Conservation (phyloP, 768 basidiomycete species). For the Auriscalpium vulgare region DNA sequence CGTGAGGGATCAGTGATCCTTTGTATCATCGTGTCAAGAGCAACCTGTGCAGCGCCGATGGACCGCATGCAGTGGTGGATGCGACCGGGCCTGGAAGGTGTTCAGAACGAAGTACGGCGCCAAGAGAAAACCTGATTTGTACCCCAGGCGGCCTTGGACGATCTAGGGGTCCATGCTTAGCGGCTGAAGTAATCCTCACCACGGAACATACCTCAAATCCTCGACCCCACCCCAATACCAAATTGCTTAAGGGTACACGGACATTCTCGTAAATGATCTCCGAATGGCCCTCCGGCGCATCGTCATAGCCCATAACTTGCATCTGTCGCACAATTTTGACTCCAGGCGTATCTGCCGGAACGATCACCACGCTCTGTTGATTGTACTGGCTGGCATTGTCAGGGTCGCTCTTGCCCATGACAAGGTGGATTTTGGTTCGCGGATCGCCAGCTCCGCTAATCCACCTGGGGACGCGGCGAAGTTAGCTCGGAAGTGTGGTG, state of each 20-base stretch:
- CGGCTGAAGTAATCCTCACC: neutral
- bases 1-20: conserved; percentile 87
- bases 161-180: conserved; percentile 35
- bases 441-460: conserved; percentile 97
- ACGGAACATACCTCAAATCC: conserved; percentile 72
- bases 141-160: conserved; percentile 95
- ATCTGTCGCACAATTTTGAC: conserved; percentile 89
- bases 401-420: conserved; percentile 93
- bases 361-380: conserved; percentile 91
- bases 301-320: conserved; percentile 90
- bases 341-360: conserved; percentile 82
- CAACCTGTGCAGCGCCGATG: conserved; percentile 79
- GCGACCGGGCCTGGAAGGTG: conserved; percentile 66
- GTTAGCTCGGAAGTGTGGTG: neutral
- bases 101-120: neutral
- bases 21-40: conserved; percentile 81
- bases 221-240: conserved; percentile 88
- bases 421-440: conserved; percentile 80
- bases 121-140: conserved; percentile 12
- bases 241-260: conserved; percentile 72
- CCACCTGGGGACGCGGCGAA: conserved; percentile 50
- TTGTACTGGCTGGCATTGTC: conserved; percentile 64
- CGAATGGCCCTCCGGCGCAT: conserved; percentile 94
- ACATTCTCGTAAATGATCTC: conserved; percentile 95
- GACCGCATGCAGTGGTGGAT: conserved; percentile 98